Evolutionary conservation across 73 alveolate species (phyloP), one percentile per base, ranked within the genome.

Genomic region (Stentor coeruleus): DNA sequence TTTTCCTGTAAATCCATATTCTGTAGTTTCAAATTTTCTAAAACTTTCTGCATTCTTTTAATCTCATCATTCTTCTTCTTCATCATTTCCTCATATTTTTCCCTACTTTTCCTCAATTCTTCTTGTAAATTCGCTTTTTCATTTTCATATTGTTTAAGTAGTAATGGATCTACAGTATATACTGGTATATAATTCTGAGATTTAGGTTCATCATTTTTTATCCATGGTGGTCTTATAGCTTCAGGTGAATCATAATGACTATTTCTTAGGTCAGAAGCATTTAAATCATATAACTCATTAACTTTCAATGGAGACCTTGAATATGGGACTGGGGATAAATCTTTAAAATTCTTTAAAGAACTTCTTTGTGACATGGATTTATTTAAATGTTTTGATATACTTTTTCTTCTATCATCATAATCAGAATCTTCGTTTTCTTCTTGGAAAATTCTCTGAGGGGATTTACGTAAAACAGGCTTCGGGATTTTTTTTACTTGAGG

Each of bases 21-120:
- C 26, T 26, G 49, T 2, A 20, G 36, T 31, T 31, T 66, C 37
- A 31, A 20, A 66, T 66, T 20, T 66, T 66, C 79, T 15, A 26
- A 26, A 1, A 28, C 49, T 40, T 31, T 20, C 26, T 26, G 20
- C 79, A 66, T 1, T 66, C 37, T 66, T 66, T 66, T 66, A 31
- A 66, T 26, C 37, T 66, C 79, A 28, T 66, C 79, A 66, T 66
- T 31, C 33, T 66, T 66, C 33, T 66, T 66, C n/a, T 2, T 66
- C 26, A 66, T 20, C 41, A 26, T 1, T 2, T 26, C 42, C 33
- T 66, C 79, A 31, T 26, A 66, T 26, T 33, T 31, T 11, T 49
- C 66, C 14, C 14, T 33, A 66, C 20, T 20, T 40, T 66, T 66
- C 79, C 33, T 26, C 2, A 31, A 20, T 66, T 66, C 79, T 20